A percentile compares a stretch with the other conserved stretches of the same genome.
These are phyloP conservation scores for Boletellus ananiceps DNA, from an alignment of 768 basidiomycete species.

Conservation along the genomic window DNA sequence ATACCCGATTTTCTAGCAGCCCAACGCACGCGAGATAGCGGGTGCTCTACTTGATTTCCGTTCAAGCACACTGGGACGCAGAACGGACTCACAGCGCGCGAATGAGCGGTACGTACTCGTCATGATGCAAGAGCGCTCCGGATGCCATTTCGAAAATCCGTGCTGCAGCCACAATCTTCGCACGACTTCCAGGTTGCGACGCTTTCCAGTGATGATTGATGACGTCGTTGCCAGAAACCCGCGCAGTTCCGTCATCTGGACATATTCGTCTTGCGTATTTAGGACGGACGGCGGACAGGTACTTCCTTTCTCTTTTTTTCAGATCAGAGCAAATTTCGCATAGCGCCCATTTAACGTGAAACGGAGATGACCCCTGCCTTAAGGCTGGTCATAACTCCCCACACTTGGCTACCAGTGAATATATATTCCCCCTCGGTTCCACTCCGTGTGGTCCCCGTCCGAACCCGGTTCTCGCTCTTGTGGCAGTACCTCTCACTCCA, in stretches of 20 bases:
- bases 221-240: background rate
- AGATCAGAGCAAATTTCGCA: background rate
- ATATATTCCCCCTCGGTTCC: background rate
- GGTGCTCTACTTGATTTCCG: no score
- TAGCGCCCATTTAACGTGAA: background rate
- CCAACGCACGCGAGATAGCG: no score
- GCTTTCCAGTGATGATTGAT: no score
- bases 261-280: background rate
- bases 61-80: no score
- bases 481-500: background rate
- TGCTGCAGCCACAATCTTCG: no score
- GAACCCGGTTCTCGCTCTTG: background rate
- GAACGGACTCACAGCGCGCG: no score
- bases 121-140: no score
- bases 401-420: background rate
- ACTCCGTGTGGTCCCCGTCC: background rate
- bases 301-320: background rate
- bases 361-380: background rate
- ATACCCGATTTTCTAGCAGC: no score
- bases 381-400: background rate
- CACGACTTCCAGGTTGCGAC: no score
- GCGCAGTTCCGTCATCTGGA: background rate
- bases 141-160: no score
- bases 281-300: background rate
- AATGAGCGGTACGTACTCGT: no score